Percentiles rank a stretch among this genome's conserved stretches.
These are phyloP conservation scores for Trametes coccinea DNA, from an alignment of 768 basidiomycete genomes.

Conservation along the genomic window DNA sequence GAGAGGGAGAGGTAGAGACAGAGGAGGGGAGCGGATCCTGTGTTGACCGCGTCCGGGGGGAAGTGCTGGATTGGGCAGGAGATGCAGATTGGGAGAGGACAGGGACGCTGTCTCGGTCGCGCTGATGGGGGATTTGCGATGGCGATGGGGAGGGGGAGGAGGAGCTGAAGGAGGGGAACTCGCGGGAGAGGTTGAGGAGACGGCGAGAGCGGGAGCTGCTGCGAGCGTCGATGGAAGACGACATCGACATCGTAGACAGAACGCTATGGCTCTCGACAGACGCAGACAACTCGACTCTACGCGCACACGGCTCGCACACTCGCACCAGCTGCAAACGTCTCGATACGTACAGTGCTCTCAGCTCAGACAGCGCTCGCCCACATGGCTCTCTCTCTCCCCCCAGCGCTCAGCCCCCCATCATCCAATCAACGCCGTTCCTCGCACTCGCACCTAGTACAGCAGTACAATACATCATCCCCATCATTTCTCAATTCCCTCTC, in stretches of 20 bases:
- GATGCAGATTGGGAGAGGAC: too few relatives aligned
- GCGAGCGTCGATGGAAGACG: not conserved
- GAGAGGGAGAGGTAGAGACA: not conserved
- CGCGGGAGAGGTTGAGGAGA: not conserved
- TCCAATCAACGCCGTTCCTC: not conserved
- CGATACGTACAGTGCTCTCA: too few relatives aligned
- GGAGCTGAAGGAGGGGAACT: not conserved
- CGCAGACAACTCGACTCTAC: too few relatives aligned
- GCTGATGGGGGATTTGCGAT: not conserved
- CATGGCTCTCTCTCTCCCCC: not conserved
- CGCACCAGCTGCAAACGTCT: too few relatives aligned
- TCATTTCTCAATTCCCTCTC: not conserved
- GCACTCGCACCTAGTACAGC: not conserved
- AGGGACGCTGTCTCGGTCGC: not conserved
- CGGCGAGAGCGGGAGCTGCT: not conserved
- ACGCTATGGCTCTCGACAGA: not conserved
- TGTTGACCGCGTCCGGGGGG: not conserved
- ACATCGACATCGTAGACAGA: not conserved
- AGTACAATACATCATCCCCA: not conserved
- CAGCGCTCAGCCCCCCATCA: not conserved
- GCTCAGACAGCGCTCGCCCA: not conserved
- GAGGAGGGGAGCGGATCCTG: slow-evolving; percentile 6
- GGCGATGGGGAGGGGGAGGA: slow-evolving; percentile 4
- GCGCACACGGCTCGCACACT: too few relatives aligned
- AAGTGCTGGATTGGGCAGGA: too few relatives aligned